Evolutionary conservation across 345 rosid genomes (phyloP).

Genomic region (Syzygium jambos): DNA sequence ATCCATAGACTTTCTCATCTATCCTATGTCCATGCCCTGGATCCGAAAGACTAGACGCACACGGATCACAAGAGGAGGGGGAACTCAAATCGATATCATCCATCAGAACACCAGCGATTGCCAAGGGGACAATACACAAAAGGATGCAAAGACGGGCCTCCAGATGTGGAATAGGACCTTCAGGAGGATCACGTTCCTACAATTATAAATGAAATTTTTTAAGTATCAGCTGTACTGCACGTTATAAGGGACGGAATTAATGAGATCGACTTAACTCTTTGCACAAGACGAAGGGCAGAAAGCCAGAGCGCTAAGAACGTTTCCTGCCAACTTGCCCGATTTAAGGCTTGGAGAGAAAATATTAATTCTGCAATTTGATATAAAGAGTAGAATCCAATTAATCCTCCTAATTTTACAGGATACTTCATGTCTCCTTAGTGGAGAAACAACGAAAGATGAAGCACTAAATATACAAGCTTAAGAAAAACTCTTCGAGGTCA

Average conservation of each 20-base stretch:
- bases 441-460: neutral
- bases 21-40: constrained; percentile 8
- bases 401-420: neutral
- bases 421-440: neutral
- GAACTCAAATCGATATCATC: constrained; percentile 14
- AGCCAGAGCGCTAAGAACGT: constrained; percentile 65
- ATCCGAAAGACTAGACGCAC: constrained; percentile 9
- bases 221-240: neutral
- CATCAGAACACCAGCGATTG: constrained; percentile 34
- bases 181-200: constrained; percentile 52
- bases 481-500: constrained; percentile 4
- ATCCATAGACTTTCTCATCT: constrained; percentile 10
- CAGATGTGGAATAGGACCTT: constrained; percentile 66
- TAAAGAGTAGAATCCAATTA: neutral
- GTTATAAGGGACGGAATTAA: neutral
- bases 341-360: constrained; percentile 32
- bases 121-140: constrained; percentile 50
- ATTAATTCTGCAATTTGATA: constrained; percentile 31
- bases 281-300: constrained; percentile 71
- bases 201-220: neutral
- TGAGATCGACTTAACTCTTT: constrained; percentile 35
- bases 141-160: constrained; percentile 60
- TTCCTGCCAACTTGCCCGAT: constrained; percentile 66
- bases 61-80: constrained; percentile 13
- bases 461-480: neutral